A percentile compares a stretch with the other conserved stretches of the same genome.
These are phyloP conservation scores for Metschnikowia reukaufii DNA, from an alignment of 805 yeast species.

Conservation along the genomic window DNA sequence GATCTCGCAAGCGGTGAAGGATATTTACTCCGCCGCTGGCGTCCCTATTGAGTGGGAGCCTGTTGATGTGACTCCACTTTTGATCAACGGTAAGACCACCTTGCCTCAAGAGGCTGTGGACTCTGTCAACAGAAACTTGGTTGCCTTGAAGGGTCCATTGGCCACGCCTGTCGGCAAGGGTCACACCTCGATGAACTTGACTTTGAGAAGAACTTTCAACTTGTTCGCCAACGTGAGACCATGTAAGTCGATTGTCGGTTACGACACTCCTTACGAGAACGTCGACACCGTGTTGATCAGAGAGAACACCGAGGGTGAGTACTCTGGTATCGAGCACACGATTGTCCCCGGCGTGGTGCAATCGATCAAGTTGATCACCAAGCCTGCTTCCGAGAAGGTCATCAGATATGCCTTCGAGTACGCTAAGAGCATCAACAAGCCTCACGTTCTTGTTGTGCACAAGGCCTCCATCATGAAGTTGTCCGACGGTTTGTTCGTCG, in stretches of 20 bases:
- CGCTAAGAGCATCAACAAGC: conserved; percentile 84
- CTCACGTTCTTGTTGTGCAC: conserved; percentile 91
- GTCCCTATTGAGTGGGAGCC: conserved; percentile 98
- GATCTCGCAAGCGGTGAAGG: conserved; percentile 90
- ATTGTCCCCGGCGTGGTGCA: conserved; percentile 98
- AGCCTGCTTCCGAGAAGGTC: conserved; percentile 94
- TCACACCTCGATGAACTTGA: conserved; percentile 94
- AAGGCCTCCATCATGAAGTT: conserved; percentile 98
- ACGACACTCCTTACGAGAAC: conserved; percentile 82
- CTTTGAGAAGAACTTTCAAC: conserved; percentile 95
- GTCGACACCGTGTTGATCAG: conserved; percentile 96
- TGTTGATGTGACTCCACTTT: conserved; percentile 91
- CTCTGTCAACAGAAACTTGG: conserved; percentile 87
- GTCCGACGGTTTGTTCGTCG: conserved; percentile 95
- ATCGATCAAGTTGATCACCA: conserved; percentile 95
- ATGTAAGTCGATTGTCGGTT: conserved; percentile 90
- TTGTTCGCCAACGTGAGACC: conserved; percentile 97
- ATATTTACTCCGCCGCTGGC: conserved; percentile 88
- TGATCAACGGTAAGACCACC: conserved; percentile 90
- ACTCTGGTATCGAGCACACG: conserved; percentile 98
- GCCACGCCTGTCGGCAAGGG: conserved; percentile 99
- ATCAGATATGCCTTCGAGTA: conserved; percentile 96
- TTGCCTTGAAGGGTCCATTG: conserved; percentile 96
- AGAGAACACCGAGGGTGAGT: conserved; percentile 99
- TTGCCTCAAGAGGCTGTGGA: conserved; percentile 91